Evolutionary conservation across 768 basidiomycete species (phyloP).

Genomic region (Mrakia frigida): DNA sequence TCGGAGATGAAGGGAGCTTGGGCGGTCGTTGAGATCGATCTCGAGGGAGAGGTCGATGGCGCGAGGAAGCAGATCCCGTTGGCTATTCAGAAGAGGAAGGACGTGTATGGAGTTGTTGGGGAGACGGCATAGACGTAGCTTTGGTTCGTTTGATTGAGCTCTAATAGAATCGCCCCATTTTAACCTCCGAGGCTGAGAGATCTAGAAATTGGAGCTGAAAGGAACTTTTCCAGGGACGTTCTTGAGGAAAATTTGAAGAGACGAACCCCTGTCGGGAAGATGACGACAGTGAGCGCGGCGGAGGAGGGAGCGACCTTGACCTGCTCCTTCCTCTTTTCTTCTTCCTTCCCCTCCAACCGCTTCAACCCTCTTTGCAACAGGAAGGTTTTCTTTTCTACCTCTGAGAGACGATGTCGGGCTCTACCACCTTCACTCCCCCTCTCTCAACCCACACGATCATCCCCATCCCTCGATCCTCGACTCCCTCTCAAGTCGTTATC

Average conservation of each 20-base stretch:
- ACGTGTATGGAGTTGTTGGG: slow-evolving; percentile 38
- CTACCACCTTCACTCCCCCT: neutral
- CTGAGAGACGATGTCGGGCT: neutral
- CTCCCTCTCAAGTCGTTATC: neutral
- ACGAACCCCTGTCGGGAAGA: too few relatives aligned
- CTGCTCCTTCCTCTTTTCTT: too few relatives aligned
- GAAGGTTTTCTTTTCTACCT: neutral
- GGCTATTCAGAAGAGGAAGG: slow-evolving; percentile 38
- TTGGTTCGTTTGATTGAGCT: too few relatives aligned
- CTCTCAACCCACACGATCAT: slow-evolving; percentile 1
- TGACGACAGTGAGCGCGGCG: too few relatives aligned
- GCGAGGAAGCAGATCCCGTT: slow-evolving; percentile 39
- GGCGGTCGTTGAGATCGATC: slow-evolving; percentile 37
- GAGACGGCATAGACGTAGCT: too few relatives aligned
- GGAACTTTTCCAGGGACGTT: too few relatives aligned
- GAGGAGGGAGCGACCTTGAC: too few relatives aligned
- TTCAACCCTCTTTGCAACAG: neutral
- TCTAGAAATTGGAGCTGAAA: too few relatives aligned
- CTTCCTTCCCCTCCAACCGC: too few relatives aligned
- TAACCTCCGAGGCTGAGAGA: too few relatives aligned
- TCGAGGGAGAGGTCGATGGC: slow-evolving; percentile 20
- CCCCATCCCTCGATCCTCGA: neutral
- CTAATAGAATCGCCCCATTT: too few relatives aligned
- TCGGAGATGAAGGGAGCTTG: slow-evolving; percentile 34
- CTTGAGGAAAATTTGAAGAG: too few relatives aligned